Percentiles rank a stretch among this genome's conserved stretches.
These are phyloP conservation scores for Asterochloris sp. DNA, from an alignment of 139 green algal genomes.

Conservation along the genomic window DNA sequence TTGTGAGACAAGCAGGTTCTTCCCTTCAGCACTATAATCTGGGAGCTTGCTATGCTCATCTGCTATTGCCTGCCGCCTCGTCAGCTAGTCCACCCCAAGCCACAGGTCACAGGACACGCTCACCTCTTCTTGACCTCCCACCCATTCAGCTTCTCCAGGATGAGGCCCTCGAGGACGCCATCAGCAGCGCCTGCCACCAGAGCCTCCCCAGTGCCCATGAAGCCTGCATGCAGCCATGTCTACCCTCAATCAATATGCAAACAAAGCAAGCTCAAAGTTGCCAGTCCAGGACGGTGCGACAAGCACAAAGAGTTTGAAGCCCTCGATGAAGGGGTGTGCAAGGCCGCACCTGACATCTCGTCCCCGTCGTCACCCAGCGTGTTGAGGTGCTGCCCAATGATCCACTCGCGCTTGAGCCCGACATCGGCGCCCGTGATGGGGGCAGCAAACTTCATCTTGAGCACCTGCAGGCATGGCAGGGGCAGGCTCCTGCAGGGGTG, in stretches of 20 bases:
- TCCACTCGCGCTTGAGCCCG: constrained; percentile 22
- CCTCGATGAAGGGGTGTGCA: not conserved
- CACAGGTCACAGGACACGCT: not conserved
- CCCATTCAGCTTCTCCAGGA: constrained; percentile 27
- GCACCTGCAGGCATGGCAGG: not conserved
- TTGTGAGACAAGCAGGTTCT: too few relatives aligned
- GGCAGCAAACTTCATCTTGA: constrained; percentile 10
- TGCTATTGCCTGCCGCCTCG: too few relatives aligned
- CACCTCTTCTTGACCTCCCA: constrained; percentile 18
- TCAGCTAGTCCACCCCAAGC: too few relatives aligned
- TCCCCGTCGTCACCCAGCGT: constrained; percentile 1
- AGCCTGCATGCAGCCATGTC: constrained; percentile 1
- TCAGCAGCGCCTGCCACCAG: not conserved
- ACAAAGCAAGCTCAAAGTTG: too few relatives aligned
- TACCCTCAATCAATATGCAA: too few relatives aligned
- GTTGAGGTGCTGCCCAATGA: constrained; percentile 24
- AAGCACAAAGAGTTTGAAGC: too few relatives aligned
- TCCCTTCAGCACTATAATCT: too few relatives aligned
- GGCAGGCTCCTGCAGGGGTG: not conserved
- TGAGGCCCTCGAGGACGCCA: constrained; percentile 19
- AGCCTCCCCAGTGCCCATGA: constrained; percentile 25
- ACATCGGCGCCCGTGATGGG: constrained; percentile 15
- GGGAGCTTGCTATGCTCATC: too few relatives aligned
- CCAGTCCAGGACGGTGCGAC: too few relatives aligned
- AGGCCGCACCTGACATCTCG: constrained; percentile 3